Evolutionary conservation across 1,139 yeast species (phyloP), one percentile per base, ranked within the genome.

Genomic region (Yamadazyma sp.): DNA sequence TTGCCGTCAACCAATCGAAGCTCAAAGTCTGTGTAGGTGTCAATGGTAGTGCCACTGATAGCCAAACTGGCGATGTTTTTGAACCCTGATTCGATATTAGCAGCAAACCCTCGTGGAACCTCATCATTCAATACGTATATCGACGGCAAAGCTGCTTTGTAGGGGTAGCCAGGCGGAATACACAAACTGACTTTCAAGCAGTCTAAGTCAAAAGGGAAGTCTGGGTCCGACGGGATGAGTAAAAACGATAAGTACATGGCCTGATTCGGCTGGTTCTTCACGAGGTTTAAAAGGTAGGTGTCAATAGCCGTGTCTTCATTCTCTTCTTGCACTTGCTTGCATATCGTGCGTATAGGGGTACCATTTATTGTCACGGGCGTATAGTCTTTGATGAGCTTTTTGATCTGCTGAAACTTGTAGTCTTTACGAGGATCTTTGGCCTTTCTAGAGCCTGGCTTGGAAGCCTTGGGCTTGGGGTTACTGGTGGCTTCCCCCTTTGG

Each of bases 51-150:
- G 12, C 44, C 25, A 23, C 8, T 22, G 16, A 28, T 53, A 3
- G 77, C 68, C 5, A 68, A 55, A 11, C 54, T 58, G 8, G 72
- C 78, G 22, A 83, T 79, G 37, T 64, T 59, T 36, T 65, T 68
- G 57, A 81, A 86, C 6, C 89, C 92, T 9, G 62, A 51, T 52
- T 85, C 92, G 11, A 85, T 67, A 50, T 84, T 84, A 12, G 77
- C 68, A 11, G 87, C 77, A 55, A 64, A 81, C 0, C 92, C 92
- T 43, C 81, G 64, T 1, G 92, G 89, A n/a, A 85, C 81, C 32
- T 83, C 87, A 18, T 74, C 73, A 56, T 83, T 83, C 36, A 79
- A 64, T 4, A 86, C 83, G 35, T 66, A 62, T 2, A 79, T 64
- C 4, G 72, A 58, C 1, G 83, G 81, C 17, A 49, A 45, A n/a